Conservation (phyloP, 371 early-diverging fungal genomes). For the Apophysomyces sp. region DNA sequence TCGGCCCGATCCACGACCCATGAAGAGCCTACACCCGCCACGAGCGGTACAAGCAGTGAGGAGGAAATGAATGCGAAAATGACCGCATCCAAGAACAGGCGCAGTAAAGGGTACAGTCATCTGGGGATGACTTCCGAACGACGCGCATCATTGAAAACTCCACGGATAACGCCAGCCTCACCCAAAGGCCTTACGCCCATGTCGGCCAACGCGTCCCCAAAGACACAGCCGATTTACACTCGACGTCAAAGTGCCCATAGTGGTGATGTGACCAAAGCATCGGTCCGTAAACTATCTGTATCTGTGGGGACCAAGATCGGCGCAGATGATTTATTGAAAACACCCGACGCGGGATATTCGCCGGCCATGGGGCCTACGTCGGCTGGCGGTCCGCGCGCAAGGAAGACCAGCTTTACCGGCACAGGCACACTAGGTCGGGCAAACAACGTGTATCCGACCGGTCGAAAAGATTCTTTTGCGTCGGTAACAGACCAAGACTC, state of each 20-base stretch:
- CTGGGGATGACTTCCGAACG: constrained; percentile 6
- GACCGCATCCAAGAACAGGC: background rate
- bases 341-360: background rate
- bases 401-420: background rate
- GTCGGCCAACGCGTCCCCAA: constrained; percentile 10
- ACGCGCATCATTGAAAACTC: constrained; percentile 8
- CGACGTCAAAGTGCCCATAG: constrained; percentile 3
- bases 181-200: constrained; percentile 1
- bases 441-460: constrained; percentile 6
- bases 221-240: constrained; percentile 7
- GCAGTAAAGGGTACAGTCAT: background rate
- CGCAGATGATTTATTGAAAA: constrained; percentile 8
- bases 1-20: background rate
- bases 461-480: constrained; percentile 8
- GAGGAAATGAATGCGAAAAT: constrained; percentile 12
- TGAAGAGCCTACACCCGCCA: background rate
- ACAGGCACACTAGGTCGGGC: constrained; percentile 3
- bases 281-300: constrained; percentile 15
- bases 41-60: constrained; percentile 16
- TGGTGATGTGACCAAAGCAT: background rate
- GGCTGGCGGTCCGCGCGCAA: background rate
- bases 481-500: constrained; percentile 2
- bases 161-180: constrained; percentile 1
- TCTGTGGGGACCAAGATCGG: constrained; percentile 11
- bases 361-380: constrained; percentile 11